phyloP scores from a whole-genome alignment of 371 early-diverging fungal species.

The Aphelidium insulamus region DNA sequence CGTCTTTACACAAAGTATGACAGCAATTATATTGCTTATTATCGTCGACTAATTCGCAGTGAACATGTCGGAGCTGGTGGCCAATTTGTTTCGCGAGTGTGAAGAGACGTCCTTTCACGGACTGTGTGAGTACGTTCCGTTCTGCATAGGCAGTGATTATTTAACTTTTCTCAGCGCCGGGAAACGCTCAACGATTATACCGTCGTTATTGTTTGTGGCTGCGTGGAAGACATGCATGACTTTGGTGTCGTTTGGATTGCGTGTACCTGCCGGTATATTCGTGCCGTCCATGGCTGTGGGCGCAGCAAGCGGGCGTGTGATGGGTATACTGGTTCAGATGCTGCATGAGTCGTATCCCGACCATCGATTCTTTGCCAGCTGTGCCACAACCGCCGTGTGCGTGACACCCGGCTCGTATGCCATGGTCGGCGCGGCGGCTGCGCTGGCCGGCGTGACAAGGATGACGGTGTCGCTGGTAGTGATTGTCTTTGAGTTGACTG shows the following conservation, averaged over 20 bases:
- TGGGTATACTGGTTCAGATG: conserved; percentile 62
- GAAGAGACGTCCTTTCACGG: conserved; percentile 24
- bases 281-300: conserved; percentile 80
- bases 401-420: conserved; percentile 86
- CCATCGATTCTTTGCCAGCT: conserved; percentile 32
- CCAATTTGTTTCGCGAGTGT: conserved; percentile 63
- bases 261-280: conserved; percentile 77
- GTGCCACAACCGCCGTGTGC: conserved; percentile 33
- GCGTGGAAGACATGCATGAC: conserved; percentile 37
- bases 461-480: conserved; percentile 82
- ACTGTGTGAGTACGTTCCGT: conserved; percentile 29
- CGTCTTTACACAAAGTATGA: conserved; percentile 45
- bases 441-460: conserved; percentile 73
- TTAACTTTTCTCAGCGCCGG: not conserved
- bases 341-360: conserved; percentile 30
- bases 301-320: conserved; percentile 63
- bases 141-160: not conserved
- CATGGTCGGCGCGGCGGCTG: conserved; percentile 81
- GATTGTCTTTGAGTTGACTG: conserved; percentile 86
- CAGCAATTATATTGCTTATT: not conserved
- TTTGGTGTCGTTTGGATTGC: conserved; percentile 48
- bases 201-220: conserved; percentile 29
- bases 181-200: conserved; percentile 6
- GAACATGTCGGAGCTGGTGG: conserved; percentile 51
- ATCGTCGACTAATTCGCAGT: conserved; percentile 10